Conservation (phyloP, 495 filamentous ascomycete genomes). For the Podospora tetraspora region DNA sequence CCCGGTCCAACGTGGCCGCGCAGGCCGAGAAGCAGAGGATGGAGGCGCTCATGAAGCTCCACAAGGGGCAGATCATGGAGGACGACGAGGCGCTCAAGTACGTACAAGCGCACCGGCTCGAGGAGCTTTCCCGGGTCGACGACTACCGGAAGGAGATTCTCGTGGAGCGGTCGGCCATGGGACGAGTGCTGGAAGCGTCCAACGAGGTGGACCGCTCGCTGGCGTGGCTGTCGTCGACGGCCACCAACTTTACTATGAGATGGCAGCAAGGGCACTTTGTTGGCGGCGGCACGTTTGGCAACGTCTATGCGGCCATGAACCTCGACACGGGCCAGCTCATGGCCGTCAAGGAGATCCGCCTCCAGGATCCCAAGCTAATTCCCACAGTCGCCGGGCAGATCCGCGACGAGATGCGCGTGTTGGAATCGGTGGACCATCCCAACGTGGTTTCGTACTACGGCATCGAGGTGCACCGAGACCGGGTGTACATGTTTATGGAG, state of each 20-base stretch:
- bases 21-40: slow-evolving; percentile 71
- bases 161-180: slow-evolving; percentile 83
- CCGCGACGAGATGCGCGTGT: slow-evolving; percentile 91
- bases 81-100: slow-evolving; percentile 76
- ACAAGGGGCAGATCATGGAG: slow-evolving; percentile 69
- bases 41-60: slow-evolving; percentile 67
- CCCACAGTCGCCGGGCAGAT: slow-evolving; percentile 90
- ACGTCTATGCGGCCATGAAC: slow-evolving; percentile 95
- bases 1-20: slow-evolving; percentile 83
- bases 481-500: slow-evolving; percentile 99
- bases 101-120: slow-evolving; percentile 66
- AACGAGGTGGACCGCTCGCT: slow-evolving; percentile 94
- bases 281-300: slow-evolving; percentile 93
- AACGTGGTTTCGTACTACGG: slow-evolving; percentile 97
- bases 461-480: slow-evolving; percentile 96
- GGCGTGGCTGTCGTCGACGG: slow-evolving; percentile 85
- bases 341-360: slow-evolving; percentile 97
- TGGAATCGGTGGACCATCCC: slow-evolving; percentile 91
- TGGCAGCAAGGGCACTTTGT: slow-evolving; percentile 99
- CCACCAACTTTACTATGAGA: slow-evolving; percentile 87
- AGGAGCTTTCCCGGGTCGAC: slow-evolving; percentile 69
- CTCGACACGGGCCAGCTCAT: slow-evolving; percentile 91
- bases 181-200: slow-evolving; percentile 83
- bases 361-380: slow-evolving; percentile 94
- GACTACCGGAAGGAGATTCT: slow-evolving; percentile 69